Conservation (phyloP, 2,329 filamentous ascomycete genomes). For the Hirsutella rhossiliensis region DNA sequence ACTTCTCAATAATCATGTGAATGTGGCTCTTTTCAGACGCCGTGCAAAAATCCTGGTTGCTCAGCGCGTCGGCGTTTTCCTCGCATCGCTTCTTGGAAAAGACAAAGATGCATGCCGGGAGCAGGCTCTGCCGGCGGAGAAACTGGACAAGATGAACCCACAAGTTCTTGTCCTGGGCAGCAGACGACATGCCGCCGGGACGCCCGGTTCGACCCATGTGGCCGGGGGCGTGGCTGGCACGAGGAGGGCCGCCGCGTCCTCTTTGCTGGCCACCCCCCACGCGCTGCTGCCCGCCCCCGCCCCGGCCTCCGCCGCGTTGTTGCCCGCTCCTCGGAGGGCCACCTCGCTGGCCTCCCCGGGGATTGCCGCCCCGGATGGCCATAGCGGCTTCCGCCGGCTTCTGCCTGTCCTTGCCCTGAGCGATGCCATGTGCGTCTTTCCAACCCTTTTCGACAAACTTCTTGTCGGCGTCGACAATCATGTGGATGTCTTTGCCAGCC, state of each 20-base stretch:
- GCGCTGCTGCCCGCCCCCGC: slow-evolving; percentile 34
- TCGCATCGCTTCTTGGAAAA: slow-evolving; percentile 98
- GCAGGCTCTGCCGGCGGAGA: slow-evolving; percentile 71
- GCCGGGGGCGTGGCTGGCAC: slow-evolving; percentile 53
- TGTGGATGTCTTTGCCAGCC: slow-evolving; percentile 85
- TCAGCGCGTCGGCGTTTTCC: slow-evolving; percentile 89
- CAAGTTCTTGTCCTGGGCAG: slow-evolving; percentile 87
- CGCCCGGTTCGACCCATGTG: slow-evolving; percentile 86
- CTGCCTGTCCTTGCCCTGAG: slow-evolving; percentile 75
- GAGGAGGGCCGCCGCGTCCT: slow-evolving; percentile 38
- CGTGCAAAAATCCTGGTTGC: slow-evolving; percentile 90
- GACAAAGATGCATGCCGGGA: slow-evolving; percentile 94
- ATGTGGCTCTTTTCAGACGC: slow-evolving; percentile 91
- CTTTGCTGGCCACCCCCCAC: slow-evolving; percentile 40
- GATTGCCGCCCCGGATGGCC: slow-evolving; percentile 24
- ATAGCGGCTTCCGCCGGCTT: slow-evolving; percentile 24
- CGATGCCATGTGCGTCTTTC: slow-evolving; percentile 79
- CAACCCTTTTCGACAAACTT: slow-evolving; percentile 84
- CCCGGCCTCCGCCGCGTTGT: slow-evolving; percentile 32
- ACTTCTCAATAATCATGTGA: slow-evolving; percentile 96
- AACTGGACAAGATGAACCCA: slow-evolving; percentile 96
- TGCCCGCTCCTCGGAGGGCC: slow-evolving; percentile 34
- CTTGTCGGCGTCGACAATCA: slow-evolving; percentile 90
- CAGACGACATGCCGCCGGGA: slow-evolving; percentile 74
- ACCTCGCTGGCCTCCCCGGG: slow-evolving; percentile 21